Conservation (phyloP, 352 stramenopile genomes). For the Blastocystis hominis region DNA sequence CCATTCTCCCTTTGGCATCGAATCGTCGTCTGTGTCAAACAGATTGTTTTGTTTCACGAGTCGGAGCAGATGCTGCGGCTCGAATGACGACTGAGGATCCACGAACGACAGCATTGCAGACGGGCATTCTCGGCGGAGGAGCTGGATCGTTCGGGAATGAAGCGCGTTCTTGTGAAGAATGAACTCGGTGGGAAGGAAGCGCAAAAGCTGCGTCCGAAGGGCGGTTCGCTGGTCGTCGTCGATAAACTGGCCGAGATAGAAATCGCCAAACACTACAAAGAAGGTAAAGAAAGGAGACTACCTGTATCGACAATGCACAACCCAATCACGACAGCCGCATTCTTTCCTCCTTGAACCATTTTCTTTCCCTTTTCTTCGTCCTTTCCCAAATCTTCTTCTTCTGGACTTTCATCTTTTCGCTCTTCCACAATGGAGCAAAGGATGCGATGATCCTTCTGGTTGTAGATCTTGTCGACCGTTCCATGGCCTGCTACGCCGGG, state of each 20-base stretch:
- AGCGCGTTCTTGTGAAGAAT: constrained; percentile 69
- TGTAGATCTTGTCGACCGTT: constrained; percentile 57
- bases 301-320: constrained; percentile 86
- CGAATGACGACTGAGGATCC: constrained; percentile 57
- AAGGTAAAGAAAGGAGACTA: constrained; percentile 52
- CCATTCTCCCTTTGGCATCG: constrained; percentile 69
- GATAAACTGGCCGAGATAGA: constrained; percentile 90
- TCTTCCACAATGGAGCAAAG: constrained; percentile 59
- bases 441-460: constrained; percentile 62
- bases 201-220: constrained; percentile 85
- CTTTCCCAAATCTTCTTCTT: not conserved
- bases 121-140: constrained; percentile 68
- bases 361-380: constrained; percentile 1
- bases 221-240: constrained; percentile 85
- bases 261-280: constrained; percentile 64
- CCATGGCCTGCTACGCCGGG: constrained; percentile 65
- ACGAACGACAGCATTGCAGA: not conserved
- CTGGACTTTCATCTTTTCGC: not conserved
- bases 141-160: constrained; percentile 67
- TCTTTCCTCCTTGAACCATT: constrained; percentile 15
- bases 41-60: constrained; percentile 62
- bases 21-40: not conserved
- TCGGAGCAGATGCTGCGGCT: constrained; percentile 65
- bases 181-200: constrained; percentile 75
- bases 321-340: constrained; percentile 63